Percentiles rank a stretch among this genome's conserved stretches.
phyloP scores from a whole-genome alignment of 2,329 filamentous ascomycete species.

The Rhexocercosporidium sp. region DNA sequence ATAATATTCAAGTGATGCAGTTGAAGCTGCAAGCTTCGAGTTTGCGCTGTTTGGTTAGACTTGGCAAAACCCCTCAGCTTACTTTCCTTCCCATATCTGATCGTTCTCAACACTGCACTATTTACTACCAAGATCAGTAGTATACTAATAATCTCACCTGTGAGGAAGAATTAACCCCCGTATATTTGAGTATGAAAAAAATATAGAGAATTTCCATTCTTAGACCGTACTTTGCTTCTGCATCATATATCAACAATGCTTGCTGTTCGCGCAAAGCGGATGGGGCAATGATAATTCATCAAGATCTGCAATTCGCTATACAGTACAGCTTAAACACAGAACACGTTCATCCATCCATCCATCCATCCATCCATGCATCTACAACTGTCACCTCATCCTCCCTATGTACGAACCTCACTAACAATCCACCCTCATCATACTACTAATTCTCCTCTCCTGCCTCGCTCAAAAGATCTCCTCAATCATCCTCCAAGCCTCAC shows the following conservation, averaged over 20 bases:
- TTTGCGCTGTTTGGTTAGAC: conserved; percentile 9
- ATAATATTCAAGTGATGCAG: not conserved
- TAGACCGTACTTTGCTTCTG: not conserved
- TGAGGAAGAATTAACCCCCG: too few species aligned
- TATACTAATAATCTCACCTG: too few species aligned
- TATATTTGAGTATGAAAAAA: not conserved
- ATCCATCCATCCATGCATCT: not conserved
- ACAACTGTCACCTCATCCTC: not conserved
- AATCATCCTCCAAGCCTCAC: conserved; percentile 41
- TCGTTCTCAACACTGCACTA: too few species aligned
- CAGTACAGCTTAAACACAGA: not conserved
- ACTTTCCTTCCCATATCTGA: not conserved
- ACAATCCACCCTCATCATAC: not conserved
- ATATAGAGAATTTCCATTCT: not conserved
- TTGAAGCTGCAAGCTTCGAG: conserved; percentile 1
- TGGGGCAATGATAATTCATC: not conserved
- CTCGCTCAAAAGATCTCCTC: conserved; percentile 44
- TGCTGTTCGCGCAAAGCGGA: too few species aligned
- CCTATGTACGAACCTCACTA: not conserved
- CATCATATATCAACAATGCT: not conserved
- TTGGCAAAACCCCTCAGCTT: not conserved
- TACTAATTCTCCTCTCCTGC: not conserved
- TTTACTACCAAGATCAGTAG: too few species aligned
- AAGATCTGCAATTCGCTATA: not conserved
- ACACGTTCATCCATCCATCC: not conserved